Evolutionary conservation across 768 basidiomycete species (phyloP).

Genomic region (Termitomyces sp.): DNA sequence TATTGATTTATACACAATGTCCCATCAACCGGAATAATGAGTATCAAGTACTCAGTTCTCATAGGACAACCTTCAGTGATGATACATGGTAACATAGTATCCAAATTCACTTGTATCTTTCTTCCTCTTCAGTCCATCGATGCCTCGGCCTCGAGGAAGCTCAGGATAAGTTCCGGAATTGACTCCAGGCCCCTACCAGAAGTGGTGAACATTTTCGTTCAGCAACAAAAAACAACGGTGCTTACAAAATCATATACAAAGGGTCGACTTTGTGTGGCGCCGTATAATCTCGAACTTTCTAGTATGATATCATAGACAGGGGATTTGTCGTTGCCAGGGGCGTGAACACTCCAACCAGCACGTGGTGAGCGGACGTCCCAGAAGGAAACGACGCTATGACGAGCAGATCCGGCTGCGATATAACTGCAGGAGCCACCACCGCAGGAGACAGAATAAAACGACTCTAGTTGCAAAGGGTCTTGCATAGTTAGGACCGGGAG

Average conservation of each 20-base stretch:
- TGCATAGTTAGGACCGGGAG: constrained; percentile 53
- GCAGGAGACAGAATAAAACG: constrained; percentile 70
- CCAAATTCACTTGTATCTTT: constrained; percentile 32
- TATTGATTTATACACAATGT: not conserved
- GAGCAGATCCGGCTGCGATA: constrained; percentile 71
- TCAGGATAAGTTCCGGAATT: constrained; percentile 46
- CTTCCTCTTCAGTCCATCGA: constrained; percentile 24
- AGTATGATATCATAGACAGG: constrained; percentile 72
- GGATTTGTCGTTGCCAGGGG: constrained; percentile 72
- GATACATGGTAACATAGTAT: constrained; percentile 44
- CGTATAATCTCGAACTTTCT: constrained; percentile 76
- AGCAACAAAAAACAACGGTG: constrained; percentile 1
- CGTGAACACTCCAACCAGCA: constrained; percentile 72
- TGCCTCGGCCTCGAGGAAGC: constrained; percentile 16
- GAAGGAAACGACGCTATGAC: constrained; percentile 72
- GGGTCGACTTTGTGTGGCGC: constrained; percentile 68
- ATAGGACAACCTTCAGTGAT: constrained; percentile 15
- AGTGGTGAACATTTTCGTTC: not conserved
- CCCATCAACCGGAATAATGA: too few relatives aligned
- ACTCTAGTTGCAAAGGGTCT: constrained; percentile 67
- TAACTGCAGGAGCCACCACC: constrained; percentile 66
- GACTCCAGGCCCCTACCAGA: constrained; percentile 49
- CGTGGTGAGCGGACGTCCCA: constrained; percentile 70
- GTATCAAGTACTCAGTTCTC: not conserved
- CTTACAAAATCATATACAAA: constrained; percentile 75